These are phyloP conservation scores for Ophiostoma australiae DNA, from an alignment of 2,329 filamentous ascomycete genomes.

Conservation along the genomic window DNA sequence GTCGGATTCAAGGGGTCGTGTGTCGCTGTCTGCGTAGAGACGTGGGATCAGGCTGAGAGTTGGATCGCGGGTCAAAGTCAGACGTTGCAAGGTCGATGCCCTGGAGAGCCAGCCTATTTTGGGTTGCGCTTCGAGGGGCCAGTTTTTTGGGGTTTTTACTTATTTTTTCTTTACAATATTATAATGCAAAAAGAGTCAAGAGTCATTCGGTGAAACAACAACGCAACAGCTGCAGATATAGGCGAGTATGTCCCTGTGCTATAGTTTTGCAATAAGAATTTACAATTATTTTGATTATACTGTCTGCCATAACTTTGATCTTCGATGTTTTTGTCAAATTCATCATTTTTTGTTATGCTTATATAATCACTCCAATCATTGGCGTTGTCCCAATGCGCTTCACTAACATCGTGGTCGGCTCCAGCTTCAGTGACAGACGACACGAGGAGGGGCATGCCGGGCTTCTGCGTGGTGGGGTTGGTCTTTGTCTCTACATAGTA, in stretches of 20 bases:
- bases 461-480: neutral
- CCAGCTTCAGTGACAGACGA: neutral
- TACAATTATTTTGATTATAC: neutral
- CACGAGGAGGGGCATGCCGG: neutral
- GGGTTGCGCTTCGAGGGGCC: conserved; percentile 14
- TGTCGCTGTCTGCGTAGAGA: neutral
- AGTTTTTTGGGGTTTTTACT: neutral
- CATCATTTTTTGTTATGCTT: neutral
- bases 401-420: neutral
- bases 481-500: neutral
- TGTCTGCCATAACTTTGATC: neutral
- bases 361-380: neutral
- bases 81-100: conserved; percentile 4
- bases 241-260: neutral
- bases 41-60: neutral
- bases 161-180: conserved; percentile 8
- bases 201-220: conserved; percentile 1
- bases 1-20: neutral
- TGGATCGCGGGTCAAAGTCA: neutral
- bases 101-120: neutral
- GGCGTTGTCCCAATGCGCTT: conserved; percentile 11
- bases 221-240: neutral
- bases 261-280: neutral
- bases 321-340: neutral
- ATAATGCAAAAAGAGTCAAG: neutral